These are phyloP conservation scores for Botrytis byssoidea DNA, from an alignment of 2,329 filamentous ascomycete species.

Conservation along the genomic window DNA sequence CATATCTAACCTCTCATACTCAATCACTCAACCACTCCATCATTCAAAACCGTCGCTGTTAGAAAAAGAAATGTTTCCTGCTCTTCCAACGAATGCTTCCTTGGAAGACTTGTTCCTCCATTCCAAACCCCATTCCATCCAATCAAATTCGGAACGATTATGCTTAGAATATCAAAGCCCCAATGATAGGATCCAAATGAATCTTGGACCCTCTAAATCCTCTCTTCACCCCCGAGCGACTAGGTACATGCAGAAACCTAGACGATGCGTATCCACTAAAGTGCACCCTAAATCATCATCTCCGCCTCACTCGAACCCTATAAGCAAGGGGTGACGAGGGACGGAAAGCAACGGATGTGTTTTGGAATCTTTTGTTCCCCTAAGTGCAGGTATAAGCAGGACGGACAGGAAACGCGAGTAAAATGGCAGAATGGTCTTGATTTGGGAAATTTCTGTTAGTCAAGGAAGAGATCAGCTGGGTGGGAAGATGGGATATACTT, in stretches of 20 bases:
- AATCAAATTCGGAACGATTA: neutral
- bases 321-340: conserved; percentile 16
- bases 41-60: neutral
- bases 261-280: neutral
- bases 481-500: conserved; percentile 18
- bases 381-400: conserved; percentile 16
- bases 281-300: neutral
- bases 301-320: conserved; percentile 17
- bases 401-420: neutral
- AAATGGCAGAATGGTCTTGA: neutral
- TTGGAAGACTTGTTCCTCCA: neutral
- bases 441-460: neutral
- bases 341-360: conserved; percentile 6
- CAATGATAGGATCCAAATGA: neutral
- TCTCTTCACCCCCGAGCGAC: neutral
- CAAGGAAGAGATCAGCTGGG: conserved; percentile 10
- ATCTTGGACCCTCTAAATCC: neutral
- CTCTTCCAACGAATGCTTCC: no score
- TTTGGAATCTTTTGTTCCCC: conserved; percentile 10
- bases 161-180: neutral
- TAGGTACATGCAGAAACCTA: neutral
- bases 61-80: neutral
- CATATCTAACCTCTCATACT: neutral
- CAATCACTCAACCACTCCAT: no score
- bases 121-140: neutral